Evolutionary conservation across 805 yeast genomes (phyloP), one percentile per base, ranked within the genome.

Genomic region (Debaryomyces tyrocola): DNA sequence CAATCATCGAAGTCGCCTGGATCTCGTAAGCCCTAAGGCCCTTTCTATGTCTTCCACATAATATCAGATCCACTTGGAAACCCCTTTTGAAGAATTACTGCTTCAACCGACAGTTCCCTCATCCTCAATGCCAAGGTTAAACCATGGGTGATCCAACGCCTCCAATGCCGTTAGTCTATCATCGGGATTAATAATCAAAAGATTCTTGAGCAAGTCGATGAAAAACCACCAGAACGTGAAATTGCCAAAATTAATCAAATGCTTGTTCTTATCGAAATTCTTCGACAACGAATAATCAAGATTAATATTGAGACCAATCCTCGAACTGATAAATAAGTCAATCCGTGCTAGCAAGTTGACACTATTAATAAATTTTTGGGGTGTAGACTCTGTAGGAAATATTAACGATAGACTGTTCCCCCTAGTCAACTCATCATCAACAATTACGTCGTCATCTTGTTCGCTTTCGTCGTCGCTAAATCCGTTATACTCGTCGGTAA

Each of bases 181-280:
- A 15, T 58, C 51, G 1, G 77, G 77, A 43, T 70, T 62, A 5
- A 73, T 64, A 29, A 70, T 64, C 46, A 73, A 68, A 44, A 73
- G 56, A 48, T 70, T 69, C 28, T 60, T 57, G 21, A 73, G 56
- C 41, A 73, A 58, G 47, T 73, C 77, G 39, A 73, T 68, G 63
- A 90, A 90, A 66, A 78, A 79, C 73, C 80, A 86, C 97, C 97
- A 91, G 64, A 90, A 90, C 38, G 80, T 75, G 61, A 85, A 85
- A 46, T 83, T 80, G 37, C 85, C 86, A 56, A 73, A 73, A 48
- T 63, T 73, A 63, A 67, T 83, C 73, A 56, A 66, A 46, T 67
- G 63, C 50, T 62, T 65, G 47, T 72, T 69, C 48, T 61, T 63
- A 24, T 66, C 68, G 48, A 60, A 73, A 51, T 73, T 73, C 33